A percentile compares a stretch with the other conserved stretches of the same genome.
These are phyloP conservation scores for thale cress (Arabidopsis thaliana) DNA, from an alignment of 345 rosid species.

Conservation along the genomic window DNA sequence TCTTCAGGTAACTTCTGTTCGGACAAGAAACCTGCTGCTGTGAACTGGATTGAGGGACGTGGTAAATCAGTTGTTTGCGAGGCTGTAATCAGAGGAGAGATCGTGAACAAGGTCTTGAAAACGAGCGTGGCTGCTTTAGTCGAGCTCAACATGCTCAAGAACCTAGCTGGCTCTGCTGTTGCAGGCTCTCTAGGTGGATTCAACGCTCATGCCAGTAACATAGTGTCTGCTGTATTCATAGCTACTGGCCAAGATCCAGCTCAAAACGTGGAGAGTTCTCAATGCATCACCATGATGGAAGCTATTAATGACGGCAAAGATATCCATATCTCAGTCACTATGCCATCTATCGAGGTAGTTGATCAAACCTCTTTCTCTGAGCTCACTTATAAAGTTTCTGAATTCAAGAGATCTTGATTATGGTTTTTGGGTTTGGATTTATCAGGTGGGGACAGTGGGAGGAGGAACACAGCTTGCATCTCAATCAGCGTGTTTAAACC, in stretches of 20 bases:
- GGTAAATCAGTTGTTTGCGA: conserved; percentile 92
- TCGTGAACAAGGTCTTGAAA: conserved; percentile 75
- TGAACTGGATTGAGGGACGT: conserved; percentile 96
- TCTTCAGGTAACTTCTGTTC: conserved; percentile 76
- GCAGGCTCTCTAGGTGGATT: conserved; percentile 93
- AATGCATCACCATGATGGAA: conserved; percentile 95
- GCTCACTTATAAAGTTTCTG: not conserved
- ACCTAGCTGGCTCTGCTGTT: conserved; percentile 79
- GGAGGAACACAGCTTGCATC: conserved; percentile 93
- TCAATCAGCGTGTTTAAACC: conserved; percentile 82
- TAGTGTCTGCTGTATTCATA: conserved; percentile 78
- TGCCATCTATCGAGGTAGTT: conserved; percentile 84
- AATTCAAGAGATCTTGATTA: not conserved
- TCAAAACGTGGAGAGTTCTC: conserved; percentile 88
- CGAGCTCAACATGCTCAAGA: conserved; percentile 88
- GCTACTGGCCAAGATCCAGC: conserved; percentile 98
- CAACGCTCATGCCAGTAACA: conserved; percentile 90
- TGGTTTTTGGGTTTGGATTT: not conserved
- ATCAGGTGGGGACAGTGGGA: conserved; percentile 86
- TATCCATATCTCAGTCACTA: conserved; percentile 78
- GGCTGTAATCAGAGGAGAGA: conserved; percentile 78
- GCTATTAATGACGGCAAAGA: conserved; percentile 80
- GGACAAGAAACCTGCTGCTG: conserved; percentile 93
- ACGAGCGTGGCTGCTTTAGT: conserved; percentile 73
- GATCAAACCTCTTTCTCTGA: not conserved